Evolutionary conservation across 345 rosid genomes (phyloP), one percentile per base, ranked within the genome.

Genomic region (Iberis pinnata): DNA sequence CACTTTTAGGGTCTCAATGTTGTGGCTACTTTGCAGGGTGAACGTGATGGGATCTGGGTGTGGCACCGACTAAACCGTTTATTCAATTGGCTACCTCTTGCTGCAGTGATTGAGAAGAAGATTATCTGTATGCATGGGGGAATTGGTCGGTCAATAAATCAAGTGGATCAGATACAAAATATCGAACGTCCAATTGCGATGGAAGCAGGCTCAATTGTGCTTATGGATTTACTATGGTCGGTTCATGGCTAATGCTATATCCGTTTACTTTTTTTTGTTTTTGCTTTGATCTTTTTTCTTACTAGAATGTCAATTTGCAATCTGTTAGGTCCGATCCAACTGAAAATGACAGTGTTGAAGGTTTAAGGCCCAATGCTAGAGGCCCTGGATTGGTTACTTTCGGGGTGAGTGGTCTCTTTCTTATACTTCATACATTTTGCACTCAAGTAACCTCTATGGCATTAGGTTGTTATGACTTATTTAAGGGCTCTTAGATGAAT

Each of bases 91-190:
- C 86, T 92, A 63, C 95, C 98, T 61, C 67, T 92, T 58, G 97
- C 98, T 20, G 98, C 98, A 63, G 59, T 85, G 45, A 88, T 92
- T 33, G 97, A 88, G 74, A 92, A 88, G 75, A 92, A 92, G 69
- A 92, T 92, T 49, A 83, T 92, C 54, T 92, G 98, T 65, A 88
- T 92, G 98, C 98, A 92, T 66, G 98, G 98, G 47, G 98, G 99
- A 64, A 92, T 92, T 65, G 97, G 97, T 55, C 83, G 99, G 54
- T 92, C 97, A 12, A 92, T 92, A 76, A 92, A 83, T 76, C 93
- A 88, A 47, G 82, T 92, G 41, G 95, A 92, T 64, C 99, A 92
- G 76, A 92, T 92, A 45, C 95, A 92, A 72, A 92, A 69, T 71
- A 75, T 92, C 53, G 89, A 86, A 64, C 97, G 99, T 61, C 99